These are phyloP conservation scores for Alternaria dauci DNA, from an alignment of 2,329 filamentous ascomycete genomes.

Conservation along the genomic window DNA sequence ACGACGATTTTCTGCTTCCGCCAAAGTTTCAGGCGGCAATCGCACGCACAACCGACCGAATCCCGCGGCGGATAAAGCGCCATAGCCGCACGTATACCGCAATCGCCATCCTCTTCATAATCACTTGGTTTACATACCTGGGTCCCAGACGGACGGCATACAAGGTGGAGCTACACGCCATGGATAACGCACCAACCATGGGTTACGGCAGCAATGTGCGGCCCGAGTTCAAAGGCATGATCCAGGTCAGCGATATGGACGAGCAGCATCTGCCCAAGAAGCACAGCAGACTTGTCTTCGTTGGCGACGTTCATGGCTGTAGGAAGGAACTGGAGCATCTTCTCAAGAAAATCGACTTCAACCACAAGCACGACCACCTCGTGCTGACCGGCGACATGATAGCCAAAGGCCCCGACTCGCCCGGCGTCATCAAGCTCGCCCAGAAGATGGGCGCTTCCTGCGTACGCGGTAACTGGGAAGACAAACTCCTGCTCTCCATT, in stretches of 20 bases:
- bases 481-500: constrained; percentile 77
- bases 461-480: constrained; percentile 93
- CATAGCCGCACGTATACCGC: constrained; percentile 44
- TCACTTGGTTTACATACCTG: constrained; percentile 50
- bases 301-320: constrained; percentile 95
- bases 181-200: constrained; percentile 39
- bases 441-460: constrained; percentile 77
- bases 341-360: constrained; percentile 71
- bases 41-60: constrained; percentile 32
- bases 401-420: constrained; percentile 81
- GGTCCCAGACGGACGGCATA: constrained; percentile 49
- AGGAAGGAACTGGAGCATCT: constrained; percentile 67
- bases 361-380: constrained; percentile 61
- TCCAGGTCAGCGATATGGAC: constrained; percentile 61
- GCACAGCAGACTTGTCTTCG: constrained; percentile 73
- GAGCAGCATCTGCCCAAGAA: constrained; percentile 55
- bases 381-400: constrained; percentile 59
- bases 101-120: constrained; percentile 39
- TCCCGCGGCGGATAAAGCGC: constrained; percentile 49
- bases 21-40: constrained; percentile 45
- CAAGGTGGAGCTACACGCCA: constrained; percentile 44
- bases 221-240: constrained; percentile 60
- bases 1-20: constrained; percentile 46
- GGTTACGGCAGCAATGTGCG: constrained; percentile 58
- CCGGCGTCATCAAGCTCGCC: constrained; percentile 78